Base-by-base conservation (phyloP, 1,284 basidiomycete genomes). In the Boletus mariae region DNA sequence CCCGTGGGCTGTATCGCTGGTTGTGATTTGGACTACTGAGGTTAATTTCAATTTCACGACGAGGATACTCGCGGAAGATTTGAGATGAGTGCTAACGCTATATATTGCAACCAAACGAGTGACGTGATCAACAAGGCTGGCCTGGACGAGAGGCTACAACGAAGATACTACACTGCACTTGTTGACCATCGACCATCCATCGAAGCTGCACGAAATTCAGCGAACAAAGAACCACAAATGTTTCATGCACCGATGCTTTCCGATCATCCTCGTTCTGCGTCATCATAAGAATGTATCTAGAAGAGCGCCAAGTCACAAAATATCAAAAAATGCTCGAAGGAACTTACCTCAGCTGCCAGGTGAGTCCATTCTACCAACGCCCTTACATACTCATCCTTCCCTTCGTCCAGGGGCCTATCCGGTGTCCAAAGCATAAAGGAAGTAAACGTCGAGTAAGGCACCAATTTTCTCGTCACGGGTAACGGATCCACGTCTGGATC, bases 351-450 rank as follows among this genome's bases (percentile, higher is more conserved):
- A 32, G 74, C 69, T 9, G 85, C 76, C 20, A 88, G 68, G 28
- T 56, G 68, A 42, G 79, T 78, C 85, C 85, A 92, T 63, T 91
- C 89, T 0, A 68, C 74, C 51, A 92, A 62, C 5, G 82, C 69
- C 12, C 85, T 76, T 44, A 78, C 68, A 64, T 90, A 91, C 59
- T 87, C 85, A 60, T 92, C 90, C 47, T 71, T 72, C 3, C 77
- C 79, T 47, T 80, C 80, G 56, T 90, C 84, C 0, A 85, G 78
- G 0, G 83, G 80, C 25, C 80, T 78, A 65, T 92, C 90, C 3
- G 86, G 78, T 57, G 83, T 77, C 89, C 89, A 92, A 12, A 92
- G 63, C 23, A 79, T 75, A 59, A 91, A 80, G 1, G 78, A 79
- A 4, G 75, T 70, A 63, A 92, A 92, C 32, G 72, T 75, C 0